A percentile compares a stretch with the other conserved stretches of the same genome.
Evolutionary conservation across 495 filamentous ascomycete species (phyloP).

Genomic region (Penicillium diatomitis): DNA sequence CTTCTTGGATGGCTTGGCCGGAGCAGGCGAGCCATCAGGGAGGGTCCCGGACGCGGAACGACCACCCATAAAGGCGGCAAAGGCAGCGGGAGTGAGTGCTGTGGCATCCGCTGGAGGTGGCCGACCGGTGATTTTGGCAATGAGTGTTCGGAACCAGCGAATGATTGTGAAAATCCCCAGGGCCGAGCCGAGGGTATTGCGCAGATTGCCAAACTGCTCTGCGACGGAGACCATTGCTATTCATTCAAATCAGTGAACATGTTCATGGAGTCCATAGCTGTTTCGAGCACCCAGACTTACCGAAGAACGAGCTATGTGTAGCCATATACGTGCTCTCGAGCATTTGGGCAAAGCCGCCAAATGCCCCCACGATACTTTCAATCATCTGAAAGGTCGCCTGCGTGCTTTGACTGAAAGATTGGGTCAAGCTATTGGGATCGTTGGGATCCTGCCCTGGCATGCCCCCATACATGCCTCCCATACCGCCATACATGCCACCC

Average conservation of each 20-base stretch:
- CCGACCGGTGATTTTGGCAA: conserved; percentile 91
- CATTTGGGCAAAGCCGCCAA: conserved; percentile 96
- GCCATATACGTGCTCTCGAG: conserved; percentile 99
- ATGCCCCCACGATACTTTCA: conserved; percentile 96
- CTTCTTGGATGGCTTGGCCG: conserved; percentile 75
- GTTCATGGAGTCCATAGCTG: background rate
- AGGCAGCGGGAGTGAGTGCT: conserved; percentile 78
- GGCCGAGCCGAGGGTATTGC: conserved; percentile 89
- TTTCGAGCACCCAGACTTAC: conserved; percentile 42
- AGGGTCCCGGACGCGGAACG: conserved; percentile 32
- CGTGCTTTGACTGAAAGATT: conserved; percentile 83
- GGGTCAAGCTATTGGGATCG: conserved; percentile 85
- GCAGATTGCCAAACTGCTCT: conserved; percentile 89
- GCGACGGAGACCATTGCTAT: conserved; percentile 96
- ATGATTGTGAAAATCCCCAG: conserved; percentile 93
- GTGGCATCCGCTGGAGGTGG: conserved; percentile 80
- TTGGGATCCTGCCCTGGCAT: conserved; percentile 61
- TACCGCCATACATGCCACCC: conserved; percentile 48
- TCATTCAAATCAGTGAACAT: conserved; percentile 7
- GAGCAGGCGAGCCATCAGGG: conserved; percentile 46
- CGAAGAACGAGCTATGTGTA: conserved; percentile 98
- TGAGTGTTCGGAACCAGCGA: conserved; percentile 81
- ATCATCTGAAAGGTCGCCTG: conserved; percentile 99
- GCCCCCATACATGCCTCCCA: conserved; percentile 51
- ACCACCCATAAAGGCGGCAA: conserved; percentile 68